Base-by-base conservation (phyloP, 495 filamentous ascomycete species). In the Neurospora sp. region DNA sequence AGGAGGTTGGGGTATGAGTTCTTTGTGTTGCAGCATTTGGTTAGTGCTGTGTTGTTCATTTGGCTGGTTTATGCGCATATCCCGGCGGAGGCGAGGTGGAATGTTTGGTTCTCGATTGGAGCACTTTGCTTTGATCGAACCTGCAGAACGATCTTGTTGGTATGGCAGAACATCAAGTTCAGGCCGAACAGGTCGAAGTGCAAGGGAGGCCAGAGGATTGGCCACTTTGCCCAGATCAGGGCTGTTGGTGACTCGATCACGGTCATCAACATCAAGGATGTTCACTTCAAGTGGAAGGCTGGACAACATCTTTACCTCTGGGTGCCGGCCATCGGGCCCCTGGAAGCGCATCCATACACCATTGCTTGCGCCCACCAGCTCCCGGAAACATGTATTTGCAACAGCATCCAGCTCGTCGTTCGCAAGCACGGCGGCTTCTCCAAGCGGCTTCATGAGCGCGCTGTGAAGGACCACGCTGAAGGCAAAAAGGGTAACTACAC, bases 261-360 rank as follows among this genome's bases (percentile, higher is more conserved):
- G 5, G 87, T 89, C 7, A 82, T 97, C 36, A 90, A 89, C 4
- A 90, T 96, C 76, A 83, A 86, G 54, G 88, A 91, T 69, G 88
- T 92, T 0, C 86, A 89, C 31, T 88, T 94, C 73, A 82, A 79
- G 21, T 97, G 94, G 94, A 84, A 84, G 19, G 84, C 93, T 0
- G 94, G 94, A 13, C 93, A 96, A 76, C 92, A 96, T 75, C 84
- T 94, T 4, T 93, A 94, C 74, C 84, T 97, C 7, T 91, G 90
- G 75, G 84, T 91, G 72, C 93, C 92, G 74, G 85, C 83, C 5
- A 80, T 97, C 9, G 89, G 87, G 0, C 88, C 88, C 0, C 77
- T 94, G 5, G 91, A 96, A 79, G 88, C 88, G 1, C 94, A 97
- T 71, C 94, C 94, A 0, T 96, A 94, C 78, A 95, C 93, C 8